Percentiles rank a stretch among this genome's conserved stretches.
Conservation (phyloP, 768 basidiomycete species). For the Trichaptum fuscoviolaceum region DNA sequence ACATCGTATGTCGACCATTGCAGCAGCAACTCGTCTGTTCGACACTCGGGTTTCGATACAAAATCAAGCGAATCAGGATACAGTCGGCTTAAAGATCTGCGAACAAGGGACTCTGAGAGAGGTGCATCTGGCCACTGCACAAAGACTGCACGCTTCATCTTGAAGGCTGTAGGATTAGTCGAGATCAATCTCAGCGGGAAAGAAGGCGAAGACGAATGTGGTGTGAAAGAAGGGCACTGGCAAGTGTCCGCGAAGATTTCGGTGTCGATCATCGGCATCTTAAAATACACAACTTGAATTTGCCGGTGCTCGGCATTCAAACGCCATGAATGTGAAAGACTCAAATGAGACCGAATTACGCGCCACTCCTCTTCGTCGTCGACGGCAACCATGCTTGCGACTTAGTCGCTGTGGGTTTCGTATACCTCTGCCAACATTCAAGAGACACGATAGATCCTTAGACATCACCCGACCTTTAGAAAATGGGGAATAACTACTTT, state of each 20-base stretch:
- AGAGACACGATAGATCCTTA: conserved; percentile 8
- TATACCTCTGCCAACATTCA: neutral
- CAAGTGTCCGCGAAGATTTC: neutral
- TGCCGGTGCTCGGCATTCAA: neutral
- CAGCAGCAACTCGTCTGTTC: conserved; percentile 29
- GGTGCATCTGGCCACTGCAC: conserved; percentile 52
- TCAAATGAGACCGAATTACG: neutral
- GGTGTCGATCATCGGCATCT: neutral
- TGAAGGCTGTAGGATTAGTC: too few species aligned
- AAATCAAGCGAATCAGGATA: neutral
- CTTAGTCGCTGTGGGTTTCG: neutral
- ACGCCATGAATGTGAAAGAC: neutral
- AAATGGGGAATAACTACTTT: conserved; percentile 50
- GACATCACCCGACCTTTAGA: neutral
- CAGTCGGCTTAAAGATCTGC: conserved; percentile 32
- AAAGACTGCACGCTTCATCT: conserved; percentile 25
- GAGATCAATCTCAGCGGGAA: too few species aligned
- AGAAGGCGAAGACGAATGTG: neutral
- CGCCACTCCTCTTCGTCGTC: neutral
- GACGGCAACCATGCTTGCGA: conserved; percentile 1
- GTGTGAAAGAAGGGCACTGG: too few species aligned
- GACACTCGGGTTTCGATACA: neutral
- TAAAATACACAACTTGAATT: neutral
- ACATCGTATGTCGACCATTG: conserved; percentile 90
- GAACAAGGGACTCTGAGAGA: conserved; percentile 46